These are phyloP conservation scores for Tricharina praecox DNA, from an alignment of 495 filamentous ascomycete species.

Conservation along the genomic window DNA sequence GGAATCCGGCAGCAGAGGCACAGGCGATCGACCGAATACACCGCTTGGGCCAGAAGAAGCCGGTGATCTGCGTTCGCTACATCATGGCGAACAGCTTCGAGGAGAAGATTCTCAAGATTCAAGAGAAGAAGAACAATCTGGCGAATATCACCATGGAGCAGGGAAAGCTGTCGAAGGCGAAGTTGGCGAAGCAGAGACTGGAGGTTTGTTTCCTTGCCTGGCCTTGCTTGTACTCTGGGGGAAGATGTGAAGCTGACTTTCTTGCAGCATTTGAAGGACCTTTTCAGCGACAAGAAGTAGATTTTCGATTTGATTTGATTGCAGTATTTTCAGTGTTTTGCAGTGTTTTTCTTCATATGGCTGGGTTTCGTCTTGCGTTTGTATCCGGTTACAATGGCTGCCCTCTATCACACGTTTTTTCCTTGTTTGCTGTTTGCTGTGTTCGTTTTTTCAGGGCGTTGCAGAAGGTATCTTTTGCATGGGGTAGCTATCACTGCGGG, in stretches of 20 bases:
- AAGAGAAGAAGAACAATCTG: constrained; percentile 76
- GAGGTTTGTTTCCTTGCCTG: constrained; percentile 1
- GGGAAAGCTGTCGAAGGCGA: neutral
- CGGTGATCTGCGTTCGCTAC: constrained; percentile 64
- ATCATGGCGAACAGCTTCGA: constrained; percentile 85
- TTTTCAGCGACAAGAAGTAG: neutral
- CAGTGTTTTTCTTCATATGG: neutral
- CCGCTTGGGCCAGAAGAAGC: constrained; percentile 72
- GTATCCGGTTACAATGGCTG: neutral
- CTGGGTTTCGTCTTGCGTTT: neutral
- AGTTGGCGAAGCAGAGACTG: neutral
- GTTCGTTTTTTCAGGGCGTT: neutral
- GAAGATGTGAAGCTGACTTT: neutral
- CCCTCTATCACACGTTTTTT: neutral
- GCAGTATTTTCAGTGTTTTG: neutral
- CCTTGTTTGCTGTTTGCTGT: neutral
- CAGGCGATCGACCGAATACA: constrained; percentile 92
- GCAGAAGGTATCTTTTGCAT: no score
- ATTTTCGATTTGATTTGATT: no score
- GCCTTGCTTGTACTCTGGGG: neutral
- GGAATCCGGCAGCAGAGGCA: constrained; percentile 84
- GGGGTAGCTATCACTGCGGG: no score
- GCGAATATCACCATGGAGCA: constrained; percentile 41
- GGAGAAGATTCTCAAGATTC: constrained; percentile 77
- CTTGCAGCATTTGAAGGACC: neutral